A percentile compares a stretch with the other conserved stretches of the same genome.
These are phyloP conservation scores for Blechomonas ayalai DNA, from an alignment of 208 protist species.

Conservation along the genomic window DNA sequence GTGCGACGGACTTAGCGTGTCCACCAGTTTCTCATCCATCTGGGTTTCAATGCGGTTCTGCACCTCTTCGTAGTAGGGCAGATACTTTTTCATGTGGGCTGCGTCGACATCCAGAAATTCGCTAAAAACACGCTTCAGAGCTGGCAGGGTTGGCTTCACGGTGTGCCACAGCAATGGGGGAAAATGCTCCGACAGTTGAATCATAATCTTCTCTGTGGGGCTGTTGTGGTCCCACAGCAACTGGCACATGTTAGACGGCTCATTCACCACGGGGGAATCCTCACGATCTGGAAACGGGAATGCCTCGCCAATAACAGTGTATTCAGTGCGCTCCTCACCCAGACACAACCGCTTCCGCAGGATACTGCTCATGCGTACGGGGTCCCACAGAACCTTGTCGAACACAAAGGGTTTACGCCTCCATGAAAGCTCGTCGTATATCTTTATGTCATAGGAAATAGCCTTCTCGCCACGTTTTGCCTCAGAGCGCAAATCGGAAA, in stretches of 20 bases:
- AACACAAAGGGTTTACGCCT: constrained; percentile 64
- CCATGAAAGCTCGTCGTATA: constrained; percentile 84
- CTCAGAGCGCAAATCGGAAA: constrained; percentile 56
- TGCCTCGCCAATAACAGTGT: constrained; percentile 89
- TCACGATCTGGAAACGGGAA: constrained; percentile 85
- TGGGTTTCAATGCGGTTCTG: constrained; percentile 76
- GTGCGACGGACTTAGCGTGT: constrained; percentile 64
- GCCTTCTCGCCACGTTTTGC: constrained; percentile 61
- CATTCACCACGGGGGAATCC: constrained; percentile 88
- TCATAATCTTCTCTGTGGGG: constrained; percentile 82
- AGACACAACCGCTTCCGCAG: constrained; percentile 71
- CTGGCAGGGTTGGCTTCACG: constrained; percentile 66
- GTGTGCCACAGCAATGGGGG: constrained; percentile 89
- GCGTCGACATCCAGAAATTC: constrained; percentile 89
- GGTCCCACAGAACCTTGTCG: constrained; percentile 80
- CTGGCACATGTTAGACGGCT: constrained; percentile 62
- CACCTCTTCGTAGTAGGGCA: constrained; percentile 83
- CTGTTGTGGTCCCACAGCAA: constrained; percentile 89
- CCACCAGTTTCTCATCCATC: constrained; percentile 64
- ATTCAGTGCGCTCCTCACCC: constrained; percentile 72
- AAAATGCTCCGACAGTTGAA: constrained; percentile 85
- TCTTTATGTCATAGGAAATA: constrained; percentile 84
- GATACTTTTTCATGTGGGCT: constrained; percentile 86
- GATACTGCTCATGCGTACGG: constrained; percentile 73
- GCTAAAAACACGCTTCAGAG: constrained; percentile 76